These are phyloP conservation scores for Tetrastigma voinierianum DNA, from an alignment of 164 flowering plant species.

Conservation along the genomic window DNA sequence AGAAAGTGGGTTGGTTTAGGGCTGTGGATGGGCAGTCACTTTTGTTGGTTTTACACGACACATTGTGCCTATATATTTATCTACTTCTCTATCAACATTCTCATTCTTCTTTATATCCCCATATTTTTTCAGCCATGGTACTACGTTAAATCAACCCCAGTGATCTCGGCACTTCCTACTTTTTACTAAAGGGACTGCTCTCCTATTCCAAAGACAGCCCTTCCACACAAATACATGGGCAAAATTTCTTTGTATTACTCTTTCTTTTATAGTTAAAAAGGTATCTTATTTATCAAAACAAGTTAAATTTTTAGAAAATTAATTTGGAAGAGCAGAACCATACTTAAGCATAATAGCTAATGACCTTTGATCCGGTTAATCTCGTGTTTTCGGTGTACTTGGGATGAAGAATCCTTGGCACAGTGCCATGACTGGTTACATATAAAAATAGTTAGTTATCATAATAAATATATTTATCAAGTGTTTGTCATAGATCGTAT, in stretches of 20 bases:
- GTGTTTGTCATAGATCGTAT: too few relatives aligned
- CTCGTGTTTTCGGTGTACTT: too few relatives aligned
- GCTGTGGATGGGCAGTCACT: constrained; percentile 78
- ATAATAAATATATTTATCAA: too few relatives aligned
- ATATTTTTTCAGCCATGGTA: constrained; percentile 11
- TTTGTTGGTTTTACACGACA: constrained; percentile 73
- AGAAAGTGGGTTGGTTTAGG: constrained; percentile 47
- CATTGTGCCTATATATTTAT: constrained; percentile 10
- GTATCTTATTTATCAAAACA: not conserved
- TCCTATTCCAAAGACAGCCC: constrained; percentile 11
- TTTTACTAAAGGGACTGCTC: constrained; percentile 23
- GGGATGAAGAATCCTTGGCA: too few relatives aligned
- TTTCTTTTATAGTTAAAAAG: constrained; percentile 7
- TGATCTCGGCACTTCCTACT: not conserved
- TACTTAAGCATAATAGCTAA: too few relatives aligned
- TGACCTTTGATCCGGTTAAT: too few relatives aligned
- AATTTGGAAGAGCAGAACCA: too few relatives aligned
- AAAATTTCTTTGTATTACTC: not conserved
- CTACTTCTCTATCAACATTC: not conserved
- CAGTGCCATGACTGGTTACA: too few relatives aligned
- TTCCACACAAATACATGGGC: too few relatives aligned
- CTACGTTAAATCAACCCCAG: constrained; percentile 16
- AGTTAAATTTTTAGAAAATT: too few relatives aligned
- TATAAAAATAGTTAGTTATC: too few relatives aligned
- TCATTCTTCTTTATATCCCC: not conserved